These are phyloP conservation scores for Kuraishia capsulata DNA, from an alignment of 805 yeast species.

Conservation along the genomic window DNA sequence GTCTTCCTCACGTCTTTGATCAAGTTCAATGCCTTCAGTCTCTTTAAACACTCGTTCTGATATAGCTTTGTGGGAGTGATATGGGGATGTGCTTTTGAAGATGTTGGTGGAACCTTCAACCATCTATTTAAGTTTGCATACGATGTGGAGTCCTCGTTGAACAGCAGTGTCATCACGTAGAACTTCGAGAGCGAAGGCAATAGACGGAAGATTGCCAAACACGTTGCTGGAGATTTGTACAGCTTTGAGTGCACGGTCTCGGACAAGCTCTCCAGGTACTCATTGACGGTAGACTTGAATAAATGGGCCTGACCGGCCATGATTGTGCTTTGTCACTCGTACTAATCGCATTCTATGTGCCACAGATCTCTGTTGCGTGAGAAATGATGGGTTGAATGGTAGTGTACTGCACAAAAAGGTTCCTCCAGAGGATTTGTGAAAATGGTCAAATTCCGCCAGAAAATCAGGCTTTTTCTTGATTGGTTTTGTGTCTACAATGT, in stretches of 20 bases:
- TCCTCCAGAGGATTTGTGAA: neutral
- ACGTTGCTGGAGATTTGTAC: constrained; percentile 86
- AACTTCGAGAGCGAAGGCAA: constrained; percentile 86
- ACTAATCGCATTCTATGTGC: too few relatives aligned
- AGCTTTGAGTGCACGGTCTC: constrained; percentile 75
- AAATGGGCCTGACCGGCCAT: constrained; percentile 12
- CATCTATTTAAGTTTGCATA: constrained; percentile 63
- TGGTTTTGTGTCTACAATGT: too few relatives aligned
- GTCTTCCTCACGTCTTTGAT: constrained; percentile 43
- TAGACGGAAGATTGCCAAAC: constrained; percentile 84
- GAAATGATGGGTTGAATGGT: neutral
- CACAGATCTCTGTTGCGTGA: neutral
- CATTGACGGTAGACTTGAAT: constrained; percentile 71
- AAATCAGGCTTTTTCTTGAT: too few relatives aligned
- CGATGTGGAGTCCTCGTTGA: constrained; percentile 65
- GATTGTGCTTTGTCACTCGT: neutral
- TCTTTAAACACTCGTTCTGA: constrained; percentile 71
- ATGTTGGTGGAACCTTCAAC: constrained; percentile 36
- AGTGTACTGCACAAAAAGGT: neutral
- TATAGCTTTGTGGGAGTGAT: constrained; percentile 28
- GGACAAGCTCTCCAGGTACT: constrained; percentile 84
- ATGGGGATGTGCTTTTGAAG: constrained; percentile 19
- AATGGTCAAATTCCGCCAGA: too few relatives aligned
- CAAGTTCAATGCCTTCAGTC: constrained; percentile 68
- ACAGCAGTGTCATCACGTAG: constrained; percentile 79